Percentiles rank a stretch among this genome's conserved stretches.
Conservation (phyloP, 805 yeast species). For the Candida gorgasii region DNA sequence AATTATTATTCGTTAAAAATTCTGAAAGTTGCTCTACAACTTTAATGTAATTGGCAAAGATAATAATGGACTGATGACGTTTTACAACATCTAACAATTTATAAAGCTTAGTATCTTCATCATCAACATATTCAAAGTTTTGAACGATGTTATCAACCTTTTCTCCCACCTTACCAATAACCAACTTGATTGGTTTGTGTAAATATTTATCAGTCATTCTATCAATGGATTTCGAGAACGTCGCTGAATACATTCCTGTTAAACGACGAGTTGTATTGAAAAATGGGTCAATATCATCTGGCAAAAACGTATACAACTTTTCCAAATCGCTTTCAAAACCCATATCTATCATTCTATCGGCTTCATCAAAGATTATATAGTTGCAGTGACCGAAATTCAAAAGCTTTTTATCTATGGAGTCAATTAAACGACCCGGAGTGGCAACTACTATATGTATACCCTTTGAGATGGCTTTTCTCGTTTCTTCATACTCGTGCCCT, state of each 20-base stretch:
- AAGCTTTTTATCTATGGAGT: slow-evolving; percentile 69
- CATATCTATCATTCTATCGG: slow-evolving; percentile 93
- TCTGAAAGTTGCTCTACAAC: slow-evolving; percentile 67
- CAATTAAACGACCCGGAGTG: slow-evolving; percentile 91
- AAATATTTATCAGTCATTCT: slow-evolving; percentile 64
- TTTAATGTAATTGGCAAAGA: slow-evolving; percentile 78
- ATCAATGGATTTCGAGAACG: slow-evolving; percentile 78
- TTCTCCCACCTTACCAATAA: slow-evolving; percentile 66
- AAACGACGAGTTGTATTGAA: slow-evolving; percentile 45
- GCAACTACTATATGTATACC: slow-evolving; percentile 79
- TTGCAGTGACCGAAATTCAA: slow-evolving; percentile 60
- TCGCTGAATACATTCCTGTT: slow-evolving; percentile 93
- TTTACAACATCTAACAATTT: slow-evolving; percentile 41
- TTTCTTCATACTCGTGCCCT: slow-evolving; percentile 82
- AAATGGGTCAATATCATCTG: slow-evolving; percentile 42
- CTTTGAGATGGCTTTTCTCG: slow-evolving; percentile 54
- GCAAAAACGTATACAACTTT: slow-evolving; percentile 57
- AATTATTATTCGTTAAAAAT: slow-evolving; percentile 46
- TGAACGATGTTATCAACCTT: slow-evolving; percentile 73
- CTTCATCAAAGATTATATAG: slow-evolving; percentile 85
- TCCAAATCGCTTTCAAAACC: slow-evolving; percentile 85
- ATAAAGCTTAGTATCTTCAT: slow-evolving; percentile 39
- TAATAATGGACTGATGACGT: slow-evolving; percentile 61
- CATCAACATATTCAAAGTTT: slow-evolving; percentile 45
- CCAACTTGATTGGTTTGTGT: slow-evolving; percentile 58